Base-by-base conservation (phyloP, 768 basidiomycete genomes). In the Xanthoconium stramineum region DNA sequence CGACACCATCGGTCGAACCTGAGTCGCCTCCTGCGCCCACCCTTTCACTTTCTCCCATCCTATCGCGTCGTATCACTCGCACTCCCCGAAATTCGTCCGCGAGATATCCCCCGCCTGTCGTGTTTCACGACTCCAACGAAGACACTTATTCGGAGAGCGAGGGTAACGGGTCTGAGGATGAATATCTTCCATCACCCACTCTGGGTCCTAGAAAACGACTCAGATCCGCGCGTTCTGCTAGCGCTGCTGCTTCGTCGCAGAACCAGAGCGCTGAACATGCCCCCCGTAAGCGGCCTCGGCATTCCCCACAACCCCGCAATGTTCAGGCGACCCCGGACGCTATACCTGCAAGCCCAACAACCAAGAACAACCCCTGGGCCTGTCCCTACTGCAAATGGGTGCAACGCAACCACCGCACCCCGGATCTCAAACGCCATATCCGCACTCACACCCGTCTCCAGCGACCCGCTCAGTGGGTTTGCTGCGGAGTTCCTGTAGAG, bases 341-440 rank as follows among this genome's bases (percentile, higher is more conserved):
- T 46, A 53, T 9, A 55, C 46, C 53, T 42, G 53, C 50, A 53
- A 57, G 47, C 38, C 64, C 68, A 17, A 40, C 13, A 10, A 52
- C 68, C 49, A 69, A 65, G 56, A 63, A 58, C 65, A 74, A 65
- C 70, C 76, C 67, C 55, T 70, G 72, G 72, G 71, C 67, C 5
- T 84, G 83, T 63, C 78, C 78, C 3, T 72, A 72, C 47, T 83
- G 82, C 65, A 68, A 67, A 45, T 80, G 76, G 75, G 69, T 74
- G 33, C 80, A 80, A 61, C 65, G 59, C 37, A 83, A 81, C 69
- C 71, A 72, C 39, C 81, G 84, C 28, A 65, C 78, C 32, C 82
- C 83, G 11, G 85, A 86, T 62, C 80, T 82, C 65, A 78, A 78
- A 65, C 79, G 85, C 24, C 85, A 86, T 64, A 64, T 85, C 42